Evolutionary conservation across 208 protist genomes (phyloP).

Genomic region (Acanthamoeba quina): DNA sequence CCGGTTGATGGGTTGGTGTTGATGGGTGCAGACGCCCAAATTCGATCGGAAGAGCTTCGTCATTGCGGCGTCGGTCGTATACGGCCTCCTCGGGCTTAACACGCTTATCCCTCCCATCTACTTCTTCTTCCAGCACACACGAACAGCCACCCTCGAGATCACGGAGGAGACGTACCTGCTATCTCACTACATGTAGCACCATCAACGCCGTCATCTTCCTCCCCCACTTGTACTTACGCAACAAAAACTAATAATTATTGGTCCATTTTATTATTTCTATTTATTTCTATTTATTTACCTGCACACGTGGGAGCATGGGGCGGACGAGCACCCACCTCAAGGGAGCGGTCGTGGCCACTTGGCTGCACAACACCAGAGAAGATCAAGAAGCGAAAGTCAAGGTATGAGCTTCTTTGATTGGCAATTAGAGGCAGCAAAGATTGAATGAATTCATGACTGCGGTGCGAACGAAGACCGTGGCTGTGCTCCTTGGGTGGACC

Average conservation of each 20-base stretch:
- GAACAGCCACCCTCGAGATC: conserved; percentile 53
- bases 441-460: background rate
- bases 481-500: background rate
- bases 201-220: background rate
- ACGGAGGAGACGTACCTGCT: conserved; percentile 37
- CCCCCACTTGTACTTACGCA: background rate
- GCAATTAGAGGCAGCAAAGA: background rate
- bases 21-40: background rate
- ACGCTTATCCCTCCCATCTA: conserved; percentile 40
- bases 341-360: background rate
- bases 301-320: background rate
- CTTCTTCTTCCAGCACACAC: conserved; percentile 56
- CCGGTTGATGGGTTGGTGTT: no score
- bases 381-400: background rate
- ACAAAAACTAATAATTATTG: no score
- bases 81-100: conserved; percentile 30
- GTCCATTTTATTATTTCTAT: background rate
- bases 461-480: background rate
- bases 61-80: conserved; percentile 17
- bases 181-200: background rate
- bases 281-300: background rate
- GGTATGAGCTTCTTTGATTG: no score
- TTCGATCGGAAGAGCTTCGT: conserved; percentile 61
- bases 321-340: background rate
- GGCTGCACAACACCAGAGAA: background rate